A percentile compares a stretch with the other conserved stretches of the same genome.
Conservation (phyloP, 306 rosid genomes). For the Gastrolobium bilobum region DNA sequence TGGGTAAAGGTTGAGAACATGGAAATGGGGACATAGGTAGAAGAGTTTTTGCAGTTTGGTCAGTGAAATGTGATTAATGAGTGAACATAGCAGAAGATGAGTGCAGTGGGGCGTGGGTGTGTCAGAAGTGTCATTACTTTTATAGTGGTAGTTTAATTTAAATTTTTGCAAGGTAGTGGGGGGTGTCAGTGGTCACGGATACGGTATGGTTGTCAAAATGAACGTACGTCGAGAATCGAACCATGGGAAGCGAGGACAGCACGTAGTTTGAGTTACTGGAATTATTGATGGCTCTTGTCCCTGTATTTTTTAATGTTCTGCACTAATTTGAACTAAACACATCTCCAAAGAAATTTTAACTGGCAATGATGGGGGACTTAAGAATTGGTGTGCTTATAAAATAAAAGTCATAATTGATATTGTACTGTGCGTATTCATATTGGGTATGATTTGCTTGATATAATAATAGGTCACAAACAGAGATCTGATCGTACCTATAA, state of each 20-base stretch:
- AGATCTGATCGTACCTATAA: no score
- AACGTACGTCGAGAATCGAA: constrained; percentile 4
- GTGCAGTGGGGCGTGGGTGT: constrained; percentile 32
- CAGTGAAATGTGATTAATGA: constrained; percentile 48
- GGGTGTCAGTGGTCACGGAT: constrained; percentile 59
- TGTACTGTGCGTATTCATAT: no score
- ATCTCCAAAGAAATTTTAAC: no score
- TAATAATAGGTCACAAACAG: no score
- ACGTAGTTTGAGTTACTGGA: neutral
- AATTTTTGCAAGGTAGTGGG: constrained; percentile 18
- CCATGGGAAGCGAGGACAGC: neutral
- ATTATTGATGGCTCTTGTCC: no score
- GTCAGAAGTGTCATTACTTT: constrained; percentile 49
- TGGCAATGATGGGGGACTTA: no score
- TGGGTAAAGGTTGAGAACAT: constrained; percentile 32
- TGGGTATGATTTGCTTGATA: no score
- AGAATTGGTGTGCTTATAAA: no score
- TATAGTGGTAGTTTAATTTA: neutral
- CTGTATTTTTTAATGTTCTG: no score
- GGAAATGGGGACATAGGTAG: constrained; percentile 6
- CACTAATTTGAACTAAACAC: no score
- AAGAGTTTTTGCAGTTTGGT: constrained; percentile 11
- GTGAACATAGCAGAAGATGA: constrained; percentile 29
- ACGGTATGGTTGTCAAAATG: constrained; percentile 42
- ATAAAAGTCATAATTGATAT: no score